These are phyloP conservation scores for Lecanoromycetidae sp. DNA, from an alignment of 2,329 filamentous ascomycete genomes.

Conservation along the genomic window DNA sequence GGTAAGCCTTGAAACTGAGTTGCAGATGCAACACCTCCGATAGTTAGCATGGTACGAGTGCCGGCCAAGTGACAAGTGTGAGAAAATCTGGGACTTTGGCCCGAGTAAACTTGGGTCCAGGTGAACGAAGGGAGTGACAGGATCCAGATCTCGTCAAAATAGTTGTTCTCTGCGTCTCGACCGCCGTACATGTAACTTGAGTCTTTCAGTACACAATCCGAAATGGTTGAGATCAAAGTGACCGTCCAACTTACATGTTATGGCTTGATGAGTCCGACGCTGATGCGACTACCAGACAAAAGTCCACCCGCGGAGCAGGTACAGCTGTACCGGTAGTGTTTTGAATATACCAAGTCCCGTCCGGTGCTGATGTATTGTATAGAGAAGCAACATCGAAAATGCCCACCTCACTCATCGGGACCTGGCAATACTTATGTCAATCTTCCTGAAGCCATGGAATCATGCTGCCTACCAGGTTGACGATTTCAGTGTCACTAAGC, in stretches of 20 bases:
- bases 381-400: slow-evolving; percentile 31
- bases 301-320: slow-evolving; percentile 33
- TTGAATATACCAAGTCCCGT: slow-evolving; percentile 35
- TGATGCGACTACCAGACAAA: slow-evolving; percentile 31
- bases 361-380: slow-evolving; percentile 20
- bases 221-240: neutral
- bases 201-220: neutral
- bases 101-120: slow-evolving; percentile 32
- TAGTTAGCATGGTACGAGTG: slow-evolving; percentile 31
- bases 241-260: slow-evolving; percentile 29
- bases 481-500: neutral
- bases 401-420: slow-evolving; percentile 27
- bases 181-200: slow-evolving; percentile 37
- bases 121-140: slow-evolving; percentile 36
- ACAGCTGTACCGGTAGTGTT: slow-evolving; percentile 29
- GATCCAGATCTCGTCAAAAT: slow-evolving; percentile 34
- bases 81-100: slow-evolving; percentile 27
- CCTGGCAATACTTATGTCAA: slow-evolving; percentile 14
- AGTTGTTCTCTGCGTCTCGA: slow-evolving; percentile 18
- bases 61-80: slow-evolving; percentile 32
- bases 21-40: slow-evolving; percentile 25
- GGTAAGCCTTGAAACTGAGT: slow-evolving; percentile 15
- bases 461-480: neutral
- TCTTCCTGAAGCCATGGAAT: neutral
- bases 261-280: slow-evolving; percentile 36